Percentiles rank a stretch among this genome's conserved stretches.
Conservation (phyloP, 2,329 filamentous ascomycete genomes). For the Aspergillus bombycis region DNA sequence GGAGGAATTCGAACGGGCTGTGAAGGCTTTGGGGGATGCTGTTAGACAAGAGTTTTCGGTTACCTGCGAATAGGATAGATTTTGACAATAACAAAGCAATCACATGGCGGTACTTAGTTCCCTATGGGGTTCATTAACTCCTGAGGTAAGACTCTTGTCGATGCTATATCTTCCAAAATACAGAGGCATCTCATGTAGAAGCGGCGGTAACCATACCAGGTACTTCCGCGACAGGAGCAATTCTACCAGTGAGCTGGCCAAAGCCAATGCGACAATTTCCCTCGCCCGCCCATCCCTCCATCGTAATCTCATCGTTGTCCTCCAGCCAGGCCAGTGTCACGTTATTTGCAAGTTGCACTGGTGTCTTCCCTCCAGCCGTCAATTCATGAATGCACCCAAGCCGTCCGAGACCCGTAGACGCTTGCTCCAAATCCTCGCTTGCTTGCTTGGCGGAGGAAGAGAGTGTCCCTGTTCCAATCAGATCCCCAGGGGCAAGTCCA, state of each 20-base stretch:
- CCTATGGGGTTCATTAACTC: too few species aligned
- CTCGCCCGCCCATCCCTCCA: neutral
- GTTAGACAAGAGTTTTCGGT: neutral
- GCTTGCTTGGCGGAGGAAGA: neutral
- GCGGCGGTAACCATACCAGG: neutral
- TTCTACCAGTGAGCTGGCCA: neutral
- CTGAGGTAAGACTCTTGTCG: too few species aligned
- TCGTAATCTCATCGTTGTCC: neutral
- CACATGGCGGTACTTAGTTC: too few species aligned
- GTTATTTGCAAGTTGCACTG: neutral
- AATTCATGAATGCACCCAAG: neutral
- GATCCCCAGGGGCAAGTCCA: slow-evolving; percentile 33
- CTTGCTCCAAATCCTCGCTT: neutral
- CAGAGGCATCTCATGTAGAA: neutral
- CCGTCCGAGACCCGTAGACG: neutral
- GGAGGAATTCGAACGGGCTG: neutral
- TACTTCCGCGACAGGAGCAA: neutral
- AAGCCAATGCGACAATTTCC: neutral
- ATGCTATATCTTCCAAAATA: neutral
- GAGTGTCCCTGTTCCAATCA: slow-evolving; percentile 38
- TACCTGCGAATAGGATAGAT: neutral
- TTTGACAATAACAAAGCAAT: neutral
- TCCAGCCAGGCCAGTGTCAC: neutral
- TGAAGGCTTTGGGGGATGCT: neutral
- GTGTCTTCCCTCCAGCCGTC: neutral